phyloP scores from a whole-genome alignment of 371 early-diverging fungal species.

The Syncephalastrum monosporum region DNA sequence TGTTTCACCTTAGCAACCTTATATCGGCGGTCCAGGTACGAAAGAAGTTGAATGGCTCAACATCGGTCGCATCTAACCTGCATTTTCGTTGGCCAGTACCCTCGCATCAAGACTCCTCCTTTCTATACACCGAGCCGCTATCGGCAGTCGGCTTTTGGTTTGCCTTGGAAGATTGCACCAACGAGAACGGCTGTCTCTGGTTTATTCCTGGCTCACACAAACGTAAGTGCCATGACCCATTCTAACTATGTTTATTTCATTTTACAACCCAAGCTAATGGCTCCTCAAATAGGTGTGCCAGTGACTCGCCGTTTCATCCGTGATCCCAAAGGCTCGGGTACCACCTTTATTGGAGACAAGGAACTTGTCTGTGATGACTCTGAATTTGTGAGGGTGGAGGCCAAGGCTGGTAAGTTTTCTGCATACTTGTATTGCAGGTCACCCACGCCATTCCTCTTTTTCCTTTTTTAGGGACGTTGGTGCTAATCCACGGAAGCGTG shows the following conservation, averaged over 20 bases:
- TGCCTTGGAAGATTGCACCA: constrained; percentile 91
- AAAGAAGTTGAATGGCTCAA: background rate
- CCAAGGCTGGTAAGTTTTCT: constrained; percentile 28
- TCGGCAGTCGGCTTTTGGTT: constrained; percentile 93
- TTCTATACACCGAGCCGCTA: constrained; percentile 84
- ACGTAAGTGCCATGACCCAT: constrained; percentile 23
- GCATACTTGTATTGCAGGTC: background rate
- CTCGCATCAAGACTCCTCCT: constrained; percentile 87
- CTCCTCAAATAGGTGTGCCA: constrained; percentile 42
- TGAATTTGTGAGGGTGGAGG: constrained; percentile 39
- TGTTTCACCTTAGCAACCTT: constrained; percentile 55
- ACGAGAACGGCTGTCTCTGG: constrained; percentile 84
- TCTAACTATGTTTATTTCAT: too few relatives aligned
- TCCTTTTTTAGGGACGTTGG: constrained; percentile 62
- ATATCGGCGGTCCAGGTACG: constrained; percentile 70
- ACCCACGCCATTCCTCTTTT: background rate
- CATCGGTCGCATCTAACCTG: background rate
- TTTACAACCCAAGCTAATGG: too few relatives aligned
- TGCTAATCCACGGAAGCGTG: constrained; percentile 89
- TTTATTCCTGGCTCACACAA: constrained; percentile 90
- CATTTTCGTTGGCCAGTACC: constrained; percentile 42
- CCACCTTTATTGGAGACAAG: constrained; percentile 57
- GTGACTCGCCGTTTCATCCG: constrained; percentile 80
- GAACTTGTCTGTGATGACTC: constrained; percentile 30
- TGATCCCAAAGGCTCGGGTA: constrained; percentile 46